Base-by-base conservation (phyloP, 768 basidiomycete species). In the Mycena epipterygia region DNA sequence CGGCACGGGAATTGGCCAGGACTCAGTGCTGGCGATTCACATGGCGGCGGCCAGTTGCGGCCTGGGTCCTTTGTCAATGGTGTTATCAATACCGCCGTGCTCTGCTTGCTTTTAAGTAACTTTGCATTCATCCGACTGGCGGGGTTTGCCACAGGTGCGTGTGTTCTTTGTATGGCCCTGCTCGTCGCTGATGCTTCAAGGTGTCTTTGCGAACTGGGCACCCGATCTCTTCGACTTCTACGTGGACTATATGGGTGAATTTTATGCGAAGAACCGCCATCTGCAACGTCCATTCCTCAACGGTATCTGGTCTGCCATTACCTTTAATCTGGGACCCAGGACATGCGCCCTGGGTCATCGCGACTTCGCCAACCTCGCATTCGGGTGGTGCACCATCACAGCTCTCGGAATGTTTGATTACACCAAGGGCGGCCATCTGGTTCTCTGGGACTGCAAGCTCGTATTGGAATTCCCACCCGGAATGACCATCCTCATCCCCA, bases 131-230 rank as follows among this genome's bases (percentile, higher is more conserved):
- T 46, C 2, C 29, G 52, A 7, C 25, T 56, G 1, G 66, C 75
- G 0, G 76, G 77, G 21, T 35, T 55, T 0, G 70, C 74, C 0
- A 74, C 79, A 0, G 49, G 61, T 52, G 35, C 35, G 35, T n/a
- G n/a, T n/a, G n/a, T n/a, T n/a, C 14, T 7, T 37, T 37, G 8
- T 14, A 14, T 37, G 8, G 8, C 35, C 35, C 14, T 14, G n/a
- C n/a, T n/a, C n/a, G n/a, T n/a, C n/a, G n/a, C n/a, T n/a, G n/a
- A n/a, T 2, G 8, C 23, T 60, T 3, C 19, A n/a, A 63, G 61
- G 61, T 3, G 21, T 63, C 1, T 53, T 63, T n/a, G 61, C 61
- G 2, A 63, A 39, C 49, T 63, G 61, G 60, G 46, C 61, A 0
- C 48, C 48, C 0, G 37, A 62, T 6, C 25, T 49, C 3, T 62